Conservation (phyloP, 2,329 filamentous ascomycete genomes). For the Xylariaceae sp. region DNA sequence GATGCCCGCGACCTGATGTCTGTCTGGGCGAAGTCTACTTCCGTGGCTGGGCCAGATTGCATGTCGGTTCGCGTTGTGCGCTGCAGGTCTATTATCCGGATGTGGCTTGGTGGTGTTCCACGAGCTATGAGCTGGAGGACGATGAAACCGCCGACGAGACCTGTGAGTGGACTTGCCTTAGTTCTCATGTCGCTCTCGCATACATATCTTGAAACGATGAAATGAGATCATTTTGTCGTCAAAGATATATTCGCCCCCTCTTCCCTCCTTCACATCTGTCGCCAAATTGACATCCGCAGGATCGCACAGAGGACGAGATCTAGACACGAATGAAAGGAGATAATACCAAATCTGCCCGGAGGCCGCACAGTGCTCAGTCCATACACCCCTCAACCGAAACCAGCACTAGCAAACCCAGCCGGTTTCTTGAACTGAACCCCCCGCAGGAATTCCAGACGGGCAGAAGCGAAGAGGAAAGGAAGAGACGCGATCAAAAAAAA, state of each 20-base stretch:
- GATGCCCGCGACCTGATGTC: conserved; percentile 47
- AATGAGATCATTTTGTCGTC: not conserved
- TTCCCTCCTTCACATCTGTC: not conserved
- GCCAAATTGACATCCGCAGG: not conserved
- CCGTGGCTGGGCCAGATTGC: conserved; percentile 29
- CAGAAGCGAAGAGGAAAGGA: no score
- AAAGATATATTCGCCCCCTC: not conserved
- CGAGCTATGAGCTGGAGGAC: conserved; percentile 50
- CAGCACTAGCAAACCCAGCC: no score
- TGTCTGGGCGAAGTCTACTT: conserved; percentile 42
- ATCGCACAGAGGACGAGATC: not conserved
- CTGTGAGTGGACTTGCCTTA: conserved; percentile 32
- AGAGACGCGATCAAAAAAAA: no score
- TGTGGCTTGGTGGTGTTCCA: conserved; percentile 46
- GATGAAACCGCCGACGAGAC: conserved; percentile 53
- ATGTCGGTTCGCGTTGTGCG: conserved; percentile 42
- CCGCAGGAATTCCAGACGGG: no score
- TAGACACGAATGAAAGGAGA: not conserved
- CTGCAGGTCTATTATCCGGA: conserved; percentile 52
- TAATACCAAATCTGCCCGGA: no score
- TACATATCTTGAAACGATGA: not conserved
- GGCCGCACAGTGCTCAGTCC: no score
- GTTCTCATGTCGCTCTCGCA: not conserved
- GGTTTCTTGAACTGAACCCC: no score
- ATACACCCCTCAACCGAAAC: no score